Conservation (phyloP, 129 eudicot genomes). For the Arctium minus region DNA sequence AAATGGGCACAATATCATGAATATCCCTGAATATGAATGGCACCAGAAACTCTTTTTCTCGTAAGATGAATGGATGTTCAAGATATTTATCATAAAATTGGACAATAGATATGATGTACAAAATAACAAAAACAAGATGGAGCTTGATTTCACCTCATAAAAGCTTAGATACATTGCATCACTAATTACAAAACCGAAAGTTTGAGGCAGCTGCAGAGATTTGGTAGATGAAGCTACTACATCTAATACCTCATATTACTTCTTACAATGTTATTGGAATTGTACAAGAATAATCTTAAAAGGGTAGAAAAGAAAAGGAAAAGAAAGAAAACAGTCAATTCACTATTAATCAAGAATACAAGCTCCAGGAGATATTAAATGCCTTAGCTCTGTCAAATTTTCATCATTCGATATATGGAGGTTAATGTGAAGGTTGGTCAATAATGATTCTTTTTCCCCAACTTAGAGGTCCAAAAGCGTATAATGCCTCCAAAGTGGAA, state of each 20-base stretch:
- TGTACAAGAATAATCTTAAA: conserved; percentile 32
- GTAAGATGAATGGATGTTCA: background rate
- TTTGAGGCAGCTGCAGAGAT: conserved; percentile 15
- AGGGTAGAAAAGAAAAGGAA: conserved; percentile 10
- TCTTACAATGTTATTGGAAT: conserved; percentile 40
- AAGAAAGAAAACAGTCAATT: conserved; percentile 17
- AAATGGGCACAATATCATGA: too few relatives aligned
- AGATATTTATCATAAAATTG: background rate
- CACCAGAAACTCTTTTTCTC: background rate
- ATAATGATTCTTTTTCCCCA: conserved; percentile 90
- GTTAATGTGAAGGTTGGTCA: conserved; percentile 80
- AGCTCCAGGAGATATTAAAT: conserved; percentile 59
- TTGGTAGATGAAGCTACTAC: conserved; percentile 22
- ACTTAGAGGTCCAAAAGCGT: conserved; percentile 93
- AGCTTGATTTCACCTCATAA: conserved; percentile 21
- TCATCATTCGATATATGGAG: conserved; percentile 94
- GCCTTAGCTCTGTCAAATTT: conserved; percentile 86
- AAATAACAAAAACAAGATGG: background rate
- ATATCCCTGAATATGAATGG: too few relatives aligned
- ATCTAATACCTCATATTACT: conserved; percentile 29
- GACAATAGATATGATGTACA: conserved; percentile 2
- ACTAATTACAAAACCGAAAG: conserved; percentile 30
- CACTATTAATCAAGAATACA: conserved; percentile 32
- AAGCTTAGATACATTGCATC: conserved; percentile 27
- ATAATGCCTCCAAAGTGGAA: conserved; percentile 82